Evolutionary conservation across 2,329 filamentous ascomycete genomes (phyloP).

Genomic region (Apiospora saccharicola): DNA sequence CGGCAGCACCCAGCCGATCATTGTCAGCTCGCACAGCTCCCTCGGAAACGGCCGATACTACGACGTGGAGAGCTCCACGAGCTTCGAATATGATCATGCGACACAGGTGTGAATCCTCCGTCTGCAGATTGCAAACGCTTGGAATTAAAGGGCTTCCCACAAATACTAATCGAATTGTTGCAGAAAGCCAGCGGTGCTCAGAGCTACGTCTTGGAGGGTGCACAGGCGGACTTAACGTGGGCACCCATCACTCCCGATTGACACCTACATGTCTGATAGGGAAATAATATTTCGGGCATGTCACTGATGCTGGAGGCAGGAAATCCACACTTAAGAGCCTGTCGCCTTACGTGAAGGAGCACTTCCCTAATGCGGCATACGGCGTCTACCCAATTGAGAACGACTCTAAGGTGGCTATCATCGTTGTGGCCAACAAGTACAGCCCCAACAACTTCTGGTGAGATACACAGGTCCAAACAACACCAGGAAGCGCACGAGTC

Average conservation of each 20-base stretch:
- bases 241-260: conserved; percentile 38
- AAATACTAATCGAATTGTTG: conserved; percentile 28
- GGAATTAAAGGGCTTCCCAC: neutral
- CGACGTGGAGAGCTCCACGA: conserved; percentile 86
- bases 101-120: conserved; percentile 64
- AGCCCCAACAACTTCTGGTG: conserved; percentile 98
- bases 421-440: conserved; percentile 95
- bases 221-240: conserved; percentile 82
- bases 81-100: conserved; percentile 86
- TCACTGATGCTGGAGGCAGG: conserved; percentile 50
- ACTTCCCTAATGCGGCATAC: conserved; percentile 83
- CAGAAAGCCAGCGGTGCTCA: conserved; percentile 85
- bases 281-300: neutral
- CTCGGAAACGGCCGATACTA: conserved; percentile 85
- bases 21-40: conserved; percentile 87
- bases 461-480: conserved; percentile 30
- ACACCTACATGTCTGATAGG: neutral
- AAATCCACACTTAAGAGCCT: conserved; percentile 86
- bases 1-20: conserved; percentile 80
- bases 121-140: conserved; percentile 26
- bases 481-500: conserved; percentile 32
- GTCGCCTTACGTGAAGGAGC: conserved; percentile 79
- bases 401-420: conserved; percentile 77
- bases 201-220: conserved; percentile 78
- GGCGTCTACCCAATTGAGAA: conserved; percentile 84